Evolutionary conservation across 306 rosid genomes (phyloP), one percentile per base, ranked within the genome.

Genomic region (Vachellia collinsii): DNA sequence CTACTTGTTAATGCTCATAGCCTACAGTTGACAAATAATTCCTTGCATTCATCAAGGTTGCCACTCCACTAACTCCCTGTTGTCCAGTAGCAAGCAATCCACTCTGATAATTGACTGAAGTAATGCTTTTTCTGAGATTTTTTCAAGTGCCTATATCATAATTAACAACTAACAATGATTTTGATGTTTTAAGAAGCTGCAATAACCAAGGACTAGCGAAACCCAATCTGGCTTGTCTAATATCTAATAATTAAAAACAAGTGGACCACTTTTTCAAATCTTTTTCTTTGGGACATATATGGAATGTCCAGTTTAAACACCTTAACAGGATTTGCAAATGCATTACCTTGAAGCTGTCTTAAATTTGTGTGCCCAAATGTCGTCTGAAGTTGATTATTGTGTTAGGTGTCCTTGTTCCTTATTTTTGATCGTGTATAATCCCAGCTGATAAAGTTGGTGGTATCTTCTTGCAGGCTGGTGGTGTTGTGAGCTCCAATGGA

Each of bases 401-500:
- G 47, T 36, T 51, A 51, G 11, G 47, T 61, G 44, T 37, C n/a
- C 19, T 10, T 73, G n/a, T 10, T 36, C 25, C 19, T 19, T 73
- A 37, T n/a, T 36, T 51, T 53, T 73, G 36, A 51, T 37, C 10
- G 34, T 53, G 6, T 73, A 4, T 53, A 73, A 37, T 51, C 11
- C 19, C 36, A n/a, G n/a, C 23, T 23, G 7, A 70, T 81, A 34
- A 61, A 39, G 37, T 56, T 56, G 63, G 25, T 83, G 46, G 25
- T 83, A 58, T 34, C 56, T 39, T 46, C 70, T 79, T 77, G 54
- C 93, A 94, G 98, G 95, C 94, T 77, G 97, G 97, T 63, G 98
- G 96, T 82, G 78, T 80, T 74, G 95, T 94, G 86, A 77, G 96
- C 83, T 85, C 97, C 76, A 92, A 94, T 86, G 98, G 97, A 69